These are phyloP conservation scores for Lodderomyces theae DNA, from an alignment of 1,139 yeast genomes.

Conservation along the genomic window DNA sequence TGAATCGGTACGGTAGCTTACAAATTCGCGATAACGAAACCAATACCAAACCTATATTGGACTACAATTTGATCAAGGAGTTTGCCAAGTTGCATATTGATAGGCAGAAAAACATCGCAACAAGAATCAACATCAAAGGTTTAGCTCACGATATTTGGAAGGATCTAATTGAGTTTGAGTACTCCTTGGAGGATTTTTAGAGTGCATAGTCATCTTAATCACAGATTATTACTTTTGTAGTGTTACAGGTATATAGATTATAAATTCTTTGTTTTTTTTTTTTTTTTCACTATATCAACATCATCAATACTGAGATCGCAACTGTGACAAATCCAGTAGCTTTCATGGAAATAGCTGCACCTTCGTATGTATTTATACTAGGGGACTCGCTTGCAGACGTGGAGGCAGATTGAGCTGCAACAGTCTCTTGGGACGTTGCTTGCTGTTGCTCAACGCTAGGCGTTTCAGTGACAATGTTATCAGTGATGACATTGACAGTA, in stretches of 20 bases:
- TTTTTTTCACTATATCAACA: constrained; percentile 6
- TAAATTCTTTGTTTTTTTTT: no score
- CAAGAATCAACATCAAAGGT: constrained; percentile 54
- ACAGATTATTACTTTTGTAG: no score
- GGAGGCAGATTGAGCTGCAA: constrained; percentile 2
- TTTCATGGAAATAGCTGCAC: constrained; percentile 19
- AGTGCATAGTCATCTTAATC: no score
- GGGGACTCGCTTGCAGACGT: background rate
- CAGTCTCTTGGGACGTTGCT: constrained; percentile 3
- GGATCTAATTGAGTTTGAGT: constrained; percentile 57
- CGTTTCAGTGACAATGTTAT: constrained; percentile 29
- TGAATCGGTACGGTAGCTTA: constrained; percentile 52
- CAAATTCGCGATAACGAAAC: constrained; percentile 19
- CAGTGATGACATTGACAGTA: constrained; percentile 28
- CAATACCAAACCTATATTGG: constrained; percentile 57
- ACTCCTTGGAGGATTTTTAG: constrained; percentile 30
- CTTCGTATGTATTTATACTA: constrained; percentile 20
- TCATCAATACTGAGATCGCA: constrained; percentile 17
- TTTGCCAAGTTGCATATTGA: constrained; percentile 58
- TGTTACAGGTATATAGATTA: no score
- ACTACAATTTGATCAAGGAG: constrained; percentile 51
- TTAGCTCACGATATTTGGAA: constrained; percentile 63
- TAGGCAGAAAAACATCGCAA: constrained; percentile 50
- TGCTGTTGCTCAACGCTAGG: constrained; percentile 15
- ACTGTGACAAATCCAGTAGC: constrained; percentile 20